These are phyloP conservation scores for Collybia sordida DNA, from an alignment of 768 basidiomycete species.

Conservation along the genomic window DNA sequence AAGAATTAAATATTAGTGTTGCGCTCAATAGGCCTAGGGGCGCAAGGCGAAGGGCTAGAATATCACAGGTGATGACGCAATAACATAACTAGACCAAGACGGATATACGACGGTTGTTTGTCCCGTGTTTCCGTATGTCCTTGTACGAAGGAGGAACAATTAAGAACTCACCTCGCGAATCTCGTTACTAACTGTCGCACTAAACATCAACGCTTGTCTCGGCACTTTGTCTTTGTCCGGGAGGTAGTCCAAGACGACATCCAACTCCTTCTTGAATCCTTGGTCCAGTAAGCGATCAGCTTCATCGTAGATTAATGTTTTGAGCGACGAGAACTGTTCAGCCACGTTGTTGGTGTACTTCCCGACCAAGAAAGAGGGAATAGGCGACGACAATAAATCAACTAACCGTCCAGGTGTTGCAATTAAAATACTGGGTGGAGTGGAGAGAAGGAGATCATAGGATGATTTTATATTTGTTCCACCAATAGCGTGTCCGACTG, in stretches of 20 bases:
- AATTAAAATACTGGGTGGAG: conserved; percentile 55
- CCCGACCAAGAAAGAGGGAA: conserved; percentile 24
- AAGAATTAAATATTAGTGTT: not conserved
- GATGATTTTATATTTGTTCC: conserved; percentile 38
- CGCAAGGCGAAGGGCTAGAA: too few species aligned
- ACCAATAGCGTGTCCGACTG: conserved; percentile 52
- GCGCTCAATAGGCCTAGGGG: not conserved
- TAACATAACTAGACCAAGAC: not conserved
- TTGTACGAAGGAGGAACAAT: not conserved
- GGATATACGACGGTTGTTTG: too few species aligned
- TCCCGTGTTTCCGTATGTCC: not conserved
- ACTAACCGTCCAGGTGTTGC: conserved; percentile 77
- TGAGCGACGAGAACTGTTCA: conserved; percentile 34
- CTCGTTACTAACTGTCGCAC: conserved; percentile 73
- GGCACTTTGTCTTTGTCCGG: conserved; percentile 47
- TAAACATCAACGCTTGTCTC: conserved; percentile 69
- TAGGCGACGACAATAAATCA: conserved; percentile 52
- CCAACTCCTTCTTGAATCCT: conserved; percentile 68
- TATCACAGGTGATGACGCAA: not conserved
- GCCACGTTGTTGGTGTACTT: not conserved
- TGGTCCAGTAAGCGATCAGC: conserved; percentile 75
- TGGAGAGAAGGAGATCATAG: conserved; percentile 19
- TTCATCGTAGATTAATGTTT: conserved; percentile 65
- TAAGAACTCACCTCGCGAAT: conserved; percentile 45
- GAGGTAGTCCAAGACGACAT: conserved; percentile 52